A percentile compares a stretch with the other conserved stretches of the same genome.
Evolutionary conservation across 192 early-diverging fungal genomes (phyloP).

Genomic region (Coemansia sp.): DNA sequence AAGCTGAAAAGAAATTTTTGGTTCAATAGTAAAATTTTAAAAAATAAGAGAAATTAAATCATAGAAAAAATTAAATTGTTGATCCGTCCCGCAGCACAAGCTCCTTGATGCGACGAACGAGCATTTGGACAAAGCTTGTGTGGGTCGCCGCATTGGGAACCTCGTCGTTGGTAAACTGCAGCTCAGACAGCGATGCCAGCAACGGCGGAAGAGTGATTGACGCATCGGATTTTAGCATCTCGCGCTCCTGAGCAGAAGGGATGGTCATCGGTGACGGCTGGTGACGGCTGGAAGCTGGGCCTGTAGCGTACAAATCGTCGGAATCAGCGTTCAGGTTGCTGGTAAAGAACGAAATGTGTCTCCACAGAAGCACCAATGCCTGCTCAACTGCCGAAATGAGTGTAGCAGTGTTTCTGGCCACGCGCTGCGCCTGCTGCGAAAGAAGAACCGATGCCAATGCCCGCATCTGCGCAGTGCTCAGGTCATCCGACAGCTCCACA

Average conservation of each 20-base stretch:
- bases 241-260: slow-evolving; percentile 35
- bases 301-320: background rate
- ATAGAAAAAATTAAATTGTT: slow-evolving; percentile 16
- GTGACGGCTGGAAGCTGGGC: background rate
- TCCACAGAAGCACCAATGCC: slow-evolving; percentile 69
- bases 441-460: slow-evolving; percentile 39
- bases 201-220: slow-evolving; percentile 46
- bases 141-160: slow-evolving; percentile 31
- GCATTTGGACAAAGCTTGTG: slow-evolving; percentile 52
- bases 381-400: slow-evolving; percentile 58
- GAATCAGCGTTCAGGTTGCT: background rate
- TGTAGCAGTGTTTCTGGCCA: slow-evolving; percentile 39
- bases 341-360: slow-evolving; percentile 65
- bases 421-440: slow-evolving; percentile 41
- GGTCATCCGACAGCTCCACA: slow-evolving; percentile 28
- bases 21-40: background rate
- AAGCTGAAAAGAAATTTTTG: background rate
- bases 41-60: slow-evolving; percentile 4
- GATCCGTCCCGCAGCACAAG: slow-evolving; percentile 44
- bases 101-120: slow-evolving; percentile 46
- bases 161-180: slow-evolving; percentile 39
- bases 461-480: slow-evolving; percentile 46
- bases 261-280: slow-evolving; percentile 17
- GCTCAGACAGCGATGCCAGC: slow-evolving; percentile 29
- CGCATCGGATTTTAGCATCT: slow-evolving; percentile 35